Conservation (phyloP, 257 asterid genomes). For the Rehmannia glutinosa region DNA sequence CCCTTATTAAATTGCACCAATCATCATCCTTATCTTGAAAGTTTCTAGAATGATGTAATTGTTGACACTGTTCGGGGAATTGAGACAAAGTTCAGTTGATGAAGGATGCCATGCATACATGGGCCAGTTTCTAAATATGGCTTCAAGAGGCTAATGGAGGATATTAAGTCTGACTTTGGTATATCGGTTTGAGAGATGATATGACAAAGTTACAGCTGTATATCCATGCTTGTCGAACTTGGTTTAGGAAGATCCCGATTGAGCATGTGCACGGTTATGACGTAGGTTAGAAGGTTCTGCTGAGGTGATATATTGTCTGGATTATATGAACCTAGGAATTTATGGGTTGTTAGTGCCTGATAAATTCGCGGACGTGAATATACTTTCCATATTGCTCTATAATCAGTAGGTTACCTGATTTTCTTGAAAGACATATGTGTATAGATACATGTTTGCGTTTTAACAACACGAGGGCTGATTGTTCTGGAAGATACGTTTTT, state of each 20-base stretch:
- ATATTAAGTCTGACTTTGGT: too few species aligned
- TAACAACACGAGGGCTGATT: not conserved
- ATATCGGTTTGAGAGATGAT: too few species aligned
- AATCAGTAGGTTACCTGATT: not conserved
- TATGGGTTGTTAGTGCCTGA: too few species aligned
- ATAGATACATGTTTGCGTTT: not conserved
- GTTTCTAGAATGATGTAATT: conserved; percentile 12
- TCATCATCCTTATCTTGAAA: not conserved
- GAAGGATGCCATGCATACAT: too few species aligned
- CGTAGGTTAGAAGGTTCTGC: not conserved
- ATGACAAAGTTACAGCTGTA: not conserved
- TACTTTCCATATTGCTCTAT: conserved; percentile 3
- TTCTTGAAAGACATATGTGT: conserved; percentile 6
- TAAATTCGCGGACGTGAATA: not conserved
- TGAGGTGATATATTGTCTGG: not conserved
- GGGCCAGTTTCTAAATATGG: too few species aligned
- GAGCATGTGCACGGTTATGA: not conserved
- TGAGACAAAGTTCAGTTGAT: conserved; percentile 8
- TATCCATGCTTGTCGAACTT: not conserved
- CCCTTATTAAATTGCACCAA: not conserved
- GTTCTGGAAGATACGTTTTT: too few species aligned
- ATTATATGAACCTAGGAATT: not conserved
- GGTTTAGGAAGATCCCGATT: too few species aligned
- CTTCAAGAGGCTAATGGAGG: too few species aligned
- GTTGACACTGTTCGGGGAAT: not conserved